phyloP scores from a whole-genome alignment of 768 basidiomycete species.

The Multifurca ochricompacta region DNA sequence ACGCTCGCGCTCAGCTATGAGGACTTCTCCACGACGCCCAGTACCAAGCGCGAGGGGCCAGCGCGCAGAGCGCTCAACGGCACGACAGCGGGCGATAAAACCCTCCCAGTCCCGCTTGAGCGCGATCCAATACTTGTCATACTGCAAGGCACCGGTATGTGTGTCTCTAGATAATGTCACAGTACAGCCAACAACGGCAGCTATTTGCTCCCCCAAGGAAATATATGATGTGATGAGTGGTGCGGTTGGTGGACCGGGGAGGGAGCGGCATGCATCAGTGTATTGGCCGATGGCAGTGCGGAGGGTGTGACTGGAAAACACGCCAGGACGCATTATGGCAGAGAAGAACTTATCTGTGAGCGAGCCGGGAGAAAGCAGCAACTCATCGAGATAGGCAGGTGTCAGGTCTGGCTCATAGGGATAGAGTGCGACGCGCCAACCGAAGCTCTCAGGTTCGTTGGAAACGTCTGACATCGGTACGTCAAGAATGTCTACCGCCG shows the following conservation, averaged over 20 bases:
- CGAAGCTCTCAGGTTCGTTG: slow-evolving; percentile 25
- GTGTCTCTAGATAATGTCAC: slow-evolving; percentile 65
- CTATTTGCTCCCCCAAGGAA: slow-evolving; percentile 66
- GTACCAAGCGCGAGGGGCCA: slow-evolving; percentile 68
- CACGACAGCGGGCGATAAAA: slow-evolving; percentile 83
- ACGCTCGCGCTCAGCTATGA: slow-evolving; percentile 74
- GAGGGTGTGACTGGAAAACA: slow-evolving; percentile 79
- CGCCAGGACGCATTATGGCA: slow-evolving; percentile 78
- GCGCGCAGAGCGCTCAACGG: slow-evolving; percentile 79
- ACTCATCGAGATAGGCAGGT: slow-evolving; percentile 82
- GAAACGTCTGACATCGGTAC: slow-evolving; percentile 36
- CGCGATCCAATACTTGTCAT: slow-evolving; percentile 75
- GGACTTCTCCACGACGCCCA: slow-evolving; percentile 35
- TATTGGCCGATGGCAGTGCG: slow-evolving; percentile 80
- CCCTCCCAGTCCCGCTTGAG: slow-evolving; percentile 94
- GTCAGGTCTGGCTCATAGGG: slow-evolving; percentile 71
- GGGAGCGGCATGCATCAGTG: slow-evolving; percentile 58
- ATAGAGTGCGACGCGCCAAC: slow-evolving; percentile 53
- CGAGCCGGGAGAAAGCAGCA: slow-evolving; percentile 62
- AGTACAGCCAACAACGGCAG: slow-evolving; percentile 79
- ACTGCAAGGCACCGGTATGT: slow-evolving; percentile 70
- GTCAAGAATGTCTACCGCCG: slow-evolving; percentile 52
- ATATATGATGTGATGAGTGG: slow-evolving; percentile 56
- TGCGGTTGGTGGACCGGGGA: slow-evolving; percentile 48
- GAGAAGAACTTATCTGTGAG: slow-evolving; percentile 73